Percentiles rank a stretch among this genome's conserved stretches.
Conservation (phyloP, 2,329 filamentous ascomycete species). For the Apiospora aurea region DNA sequence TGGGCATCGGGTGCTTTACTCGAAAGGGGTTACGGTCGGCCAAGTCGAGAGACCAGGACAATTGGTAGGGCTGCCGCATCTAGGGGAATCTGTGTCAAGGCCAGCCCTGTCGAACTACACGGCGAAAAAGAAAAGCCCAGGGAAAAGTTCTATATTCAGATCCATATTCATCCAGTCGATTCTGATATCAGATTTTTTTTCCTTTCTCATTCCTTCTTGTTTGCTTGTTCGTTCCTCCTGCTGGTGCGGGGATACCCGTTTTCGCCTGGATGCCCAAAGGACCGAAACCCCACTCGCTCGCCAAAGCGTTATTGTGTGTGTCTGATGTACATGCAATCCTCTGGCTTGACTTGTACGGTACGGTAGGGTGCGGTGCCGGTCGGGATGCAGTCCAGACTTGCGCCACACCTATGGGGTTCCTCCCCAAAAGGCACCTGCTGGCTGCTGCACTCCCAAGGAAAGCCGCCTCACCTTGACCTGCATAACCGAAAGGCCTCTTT, state of each 20-base stretch:
- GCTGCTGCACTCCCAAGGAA: slow-evolving; percentile 11
- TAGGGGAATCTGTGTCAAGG: not conserved
- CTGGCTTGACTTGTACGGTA: not conserved
- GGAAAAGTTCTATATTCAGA: not conserved
- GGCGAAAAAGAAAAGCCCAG: slow-evolving; percentile 11
- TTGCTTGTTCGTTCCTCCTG: not conserved
- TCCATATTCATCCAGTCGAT: not conserved
- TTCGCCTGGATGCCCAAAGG: slow-evolving; percentile 16
- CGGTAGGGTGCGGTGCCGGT: not conserved
- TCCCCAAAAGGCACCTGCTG: slow-evolving; percentile 6
- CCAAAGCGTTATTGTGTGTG: not conserved
- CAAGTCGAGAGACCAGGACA: slow-evolving; percentile 12
- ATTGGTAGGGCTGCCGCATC: not conserved
- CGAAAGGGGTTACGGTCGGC: slow-evolving; percentile 16
- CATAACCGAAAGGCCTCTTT: slow-evolving; percentile 22
- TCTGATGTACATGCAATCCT: slow-evolving; percentile 7
- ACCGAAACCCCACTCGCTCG: slow-evolving; percentile 21
- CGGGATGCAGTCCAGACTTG: slow-evolving; percentile 20
- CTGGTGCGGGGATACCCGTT: slow-evolving; percentile 19
- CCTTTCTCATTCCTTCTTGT: too few relatives aligned
- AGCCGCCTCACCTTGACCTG: slow-evolving; percentile 16
- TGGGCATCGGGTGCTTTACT: slow-evolving; percentile 23
- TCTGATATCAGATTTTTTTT: slow-evolving; percentile 12
- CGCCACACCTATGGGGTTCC: slow-evolving; percentile 13
- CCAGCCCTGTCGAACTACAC: slow-evolving; percentile 8